Evolutionary conservation across 1,284 basidiomycete genomes (phyloP), one percentile per base, ranked within the genome.

Genomic region (Irpex sp.): DNA sequence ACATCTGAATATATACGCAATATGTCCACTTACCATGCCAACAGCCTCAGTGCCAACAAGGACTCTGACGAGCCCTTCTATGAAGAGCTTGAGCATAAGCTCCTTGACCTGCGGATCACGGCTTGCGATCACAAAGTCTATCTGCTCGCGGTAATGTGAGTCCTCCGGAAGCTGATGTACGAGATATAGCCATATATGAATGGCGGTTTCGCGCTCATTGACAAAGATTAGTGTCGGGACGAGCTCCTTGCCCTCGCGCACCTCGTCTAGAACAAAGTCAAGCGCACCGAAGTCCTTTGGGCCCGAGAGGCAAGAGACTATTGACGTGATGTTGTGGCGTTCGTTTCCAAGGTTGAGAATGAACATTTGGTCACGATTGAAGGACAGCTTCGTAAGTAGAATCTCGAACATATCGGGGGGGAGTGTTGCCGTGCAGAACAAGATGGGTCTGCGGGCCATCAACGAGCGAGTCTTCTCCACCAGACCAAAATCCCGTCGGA

Each of bases 301-400:
- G 3, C 59, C 28, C 19, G 57, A 37, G 33, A 64, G 60, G 14
- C 18, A 19, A 23, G 12, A 18, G n/a, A 65, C 58, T 12, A 51
- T 2, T 4, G 57, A 52, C 4, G 57, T 61, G 54, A 68, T 61
- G 51, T 68, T 68, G 4, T 19, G 60, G 14, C 65, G 61, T 54
- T 68, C 64, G 57, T 67, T 67, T 16, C 67, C 67, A 10, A 65
- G 61, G 52, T 68, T 67, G 33, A 66, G 12, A 18, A 45, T 37
- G 36, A 58, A 65, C 3, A 58, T 33, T 6, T 54, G 39, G 4
- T 59, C 42, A n/a, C n/a, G 9, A 18, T 52, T 23, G 36, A 66
- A 53, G 10, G n/a, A 18, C 9, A 64, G 58, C 18, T 51, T 62
- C 33, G 19, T 37, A 23, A 59, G 21, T 12, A 63, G 57, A 2